These are phyloP conservation scores for Diaporthe eres DNA, from an alignment of 2,329 filamentous ascomycete species.

Conservation along the genomic window DNA sequence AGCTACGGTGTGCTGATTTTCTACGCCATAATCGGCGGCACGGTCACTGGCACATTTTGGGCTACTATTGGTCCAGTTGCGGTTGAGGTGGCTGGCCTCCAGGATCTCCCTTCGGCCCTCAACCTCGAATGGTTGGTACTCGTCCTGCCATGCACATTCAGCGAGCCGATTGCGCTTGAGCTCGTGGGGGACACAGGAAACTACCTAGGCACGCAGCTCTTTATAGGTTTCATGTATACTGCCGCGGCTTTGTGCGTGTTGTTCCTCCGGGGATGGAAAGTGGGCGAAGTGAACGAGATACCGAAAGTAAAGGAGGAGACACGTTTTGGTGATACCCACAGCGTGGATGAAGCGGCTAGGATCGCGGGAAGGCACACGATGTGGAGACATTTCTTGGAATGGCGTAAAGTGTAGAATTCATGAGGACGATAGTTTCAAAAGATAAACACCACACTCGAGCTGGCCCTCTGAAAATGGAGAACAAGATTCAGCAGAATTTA, in stretches of 20 bases:
- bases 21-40: slow-evolving; percentile 75
- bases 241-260: not conserved
- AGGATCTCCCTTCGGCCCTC: slow-evolving; percentile 75
- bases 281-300: not conserved
- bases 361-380: not conserved
- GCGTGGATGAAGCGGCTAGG: not conserved
- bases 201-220: not conserved
- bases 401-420: not conserved
- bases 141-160: slow-evolving; percentile 78
- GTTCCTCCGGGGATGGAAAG: not conserved
- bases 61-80: slow-evolving; percentile 77
- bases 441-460: no score
- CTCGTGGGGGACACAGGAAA: slow-evolving; percentile 56
- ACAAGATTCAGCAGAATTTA: no score
- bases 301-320: not conserved
- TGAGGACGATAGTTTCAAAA: no score
- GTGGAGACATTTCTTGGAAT: slow-evolving; percentile 9
- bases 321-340: not conserved
- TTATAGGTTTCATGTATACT: not conserved
- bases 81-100: slow-evolving; percentile 81
- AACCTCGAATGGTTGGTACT: slow-evolving; percentile 82
- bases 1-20: slow-evolving; percentile 77
- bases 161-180: slow-evolving; percentile 74
- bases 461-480: no score
- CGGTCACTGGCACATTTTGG: slow-evolving; percentile 80